These are phyloP conservation scores for Jasminum sambac DNA, from an alignment of 257 asterid genomes.

Conservation along the genomic window DNA sequence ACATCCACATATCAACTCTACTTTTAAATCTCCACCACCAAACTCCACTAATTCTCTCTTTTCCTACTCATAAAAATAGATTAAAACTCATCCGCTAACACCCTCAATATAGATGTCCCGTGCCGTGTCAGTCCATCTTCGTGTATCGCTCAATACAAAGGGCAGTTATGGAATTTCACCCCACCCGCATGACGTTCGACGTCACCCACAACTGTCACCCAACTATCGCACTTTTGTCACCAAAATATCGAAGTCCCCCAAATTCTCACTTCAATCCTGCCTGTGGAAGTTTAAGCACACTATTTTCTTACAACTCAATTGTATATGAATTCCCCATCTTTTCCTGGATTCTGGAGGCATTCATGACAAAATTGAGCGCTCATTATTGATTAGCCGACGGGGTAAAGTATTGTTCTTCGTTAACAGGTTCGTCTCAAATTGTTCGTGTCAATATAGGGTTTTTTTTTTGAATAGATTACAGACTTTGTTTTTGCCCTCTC, in stretches of 20 bases:
- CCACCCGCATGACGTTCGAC: not conserved
- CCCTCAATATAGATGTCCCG: not conserved
- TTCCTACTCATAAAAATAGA: too few relatives aligned
- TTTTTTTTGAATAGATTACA: not conserved
- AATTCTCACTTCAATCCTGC: not conserved
- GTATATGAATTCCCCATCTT: not conserved
- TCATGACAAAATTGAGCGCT: constrained; percentile 1
- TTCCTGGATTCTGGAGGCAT: not conserved
- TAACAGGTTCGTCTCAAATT: constrained; percentile 1
- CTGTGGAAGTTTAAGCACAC: too few relatives aligned
- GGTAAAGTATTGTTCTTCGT: not conserved
- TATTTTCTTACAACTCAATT: not conserved
- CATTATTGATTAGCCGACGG: not conserved
- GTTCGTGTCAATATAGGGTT: not conserved
- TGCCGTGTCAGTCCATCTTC: not conserved
- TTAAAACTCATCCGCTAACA: too few relatives aligned
- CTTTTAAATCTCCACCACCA: too few relatives aligned
- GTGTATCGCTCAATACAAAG: not conserved
- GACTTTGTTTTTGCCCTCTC: not conserved
- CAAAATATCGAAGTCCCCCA: not conserved
- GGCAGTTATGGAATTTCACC: not conserved
- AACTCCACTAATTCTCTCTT: too few relatives aligned
- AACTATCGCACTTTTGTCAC: not conserved
- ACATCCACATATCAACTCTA: too few relatives aligned
- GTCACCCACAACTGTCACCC: not conserved